Base-by-base conservation (phyloP, 2,329 filamentous ascomycete species). In the Verticillium zaregamsianum region DNA sequence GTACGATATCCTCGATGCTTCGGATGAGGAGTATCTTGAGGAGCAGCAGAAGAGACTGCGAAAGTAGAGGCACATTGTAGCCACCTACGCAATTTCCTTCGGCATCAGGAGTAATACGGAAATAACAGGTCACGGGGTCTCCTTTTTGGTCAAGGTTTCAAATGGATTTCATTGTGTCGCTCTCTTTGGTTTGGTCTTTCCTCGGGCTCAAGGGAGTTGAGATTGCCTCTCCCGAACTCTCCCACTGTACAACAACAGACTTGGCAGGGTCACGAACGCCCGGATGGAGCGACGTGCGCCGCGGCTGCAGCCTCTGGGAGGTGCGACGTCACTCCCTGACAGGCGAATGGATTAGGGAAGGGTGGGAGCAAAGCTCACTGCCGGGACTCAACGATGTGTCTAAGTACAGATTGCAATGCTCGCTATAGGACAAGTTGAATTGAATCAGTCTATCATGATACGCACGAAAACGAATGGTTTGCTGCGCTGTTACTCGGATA, bases 1-100 rank as follows among this genome's bases (percentile, higher is more conserved):
- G 78, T 99, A 98, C 74, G 95, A 99, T 71, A 93, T 98, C 67
- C 86, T 98, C 55, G 93, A 97, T 78, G 94, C 93, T 54, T 96
- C 92, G 63, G 94, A 98, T 68, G 91, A 96, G 74, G 94, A 98
- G 73, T 90, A 85, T 67, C 74, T 86, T 59, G 82, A 83, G 64
- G 86, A 86, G 69, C 80, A 83, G 71, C 76, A 80, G 68, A 77
- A 73, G 69, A 65, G 71, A 61, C 61, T 66, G 59, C 72, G 70
- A 65, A 78, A 80, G 70, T 80, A 71, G 70, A 65, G 55, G 45
- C 6, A n/a, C 3, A 12, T 15, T 6, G 9, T 8, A 11, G 8
- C 20, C 45, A 15, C 20, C 33, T 52, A 20, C 33, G n/a, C 12
- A 56, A 25, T 49, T 56, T 55, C 20, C 11, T 55, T 57, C 55